Evolutionary conservation across 2,329 filamentous ascomycete genomes (phyloP), one percentile per base, ranked within the genome.

Genomic region (Trichophyton rubrum): DNA sequence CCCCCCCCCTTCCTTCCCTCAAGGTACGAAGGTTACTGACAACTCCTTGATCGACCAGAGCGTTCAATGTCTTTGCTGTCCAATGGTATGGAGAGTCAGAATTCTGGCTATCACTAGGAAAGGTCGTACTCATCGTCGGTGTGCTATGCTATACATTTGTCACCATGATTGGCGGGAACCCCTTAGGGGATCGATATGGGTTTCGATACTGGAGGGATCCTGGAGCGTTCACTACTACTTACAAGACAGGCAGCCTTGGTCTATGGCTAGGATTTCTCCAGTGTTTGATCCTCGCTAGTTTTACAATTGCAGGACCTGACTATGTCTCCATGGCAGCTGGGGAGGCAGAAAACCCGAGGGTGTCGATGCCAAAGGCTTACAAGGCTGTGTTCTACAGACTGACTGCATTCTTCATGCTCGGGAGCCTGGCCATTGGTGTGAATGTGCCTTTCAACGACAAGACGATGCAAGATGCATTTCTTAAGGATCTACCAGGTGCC

Each of bases 91-190:
- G 87, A 51, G 87, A 90, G 72, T 82, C 85, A 0, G 89, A 93
- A 69, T 93, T 95, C 68, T 82, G 82, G 75, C 82, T 85, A 20
- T 85, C 88, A 1, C 70, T 88, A 1, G 85, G 85, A 60, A 90
- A 90, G 70, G 81, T 90, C 2, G 66, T 90, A 1, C 78, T 90
- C 58, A 88, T 88, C 62, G 73, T 90, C 40, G 86, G 83, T 0
- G 78, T 92, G 58, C 80, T 91, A 65, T 67, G 84, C 64, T 91
- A 89, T 74, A 92, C 89, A 1, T 89, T 95, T 68, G 80, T 95
- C 64, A 83, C 85, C 64, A 92, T 93, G 85, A 75, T 93, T 0
- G 90, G 89, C 6, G 90, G 87, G 2, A 93, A 92, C 66, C 90
- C 90, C 0, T 70, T 84, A 0, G 77, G 82, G 41, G 86, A 91